Base-by-base conservation (phyloP, 805 yeast genomes). In the Lipomyces yamanashiensis region DNA sequence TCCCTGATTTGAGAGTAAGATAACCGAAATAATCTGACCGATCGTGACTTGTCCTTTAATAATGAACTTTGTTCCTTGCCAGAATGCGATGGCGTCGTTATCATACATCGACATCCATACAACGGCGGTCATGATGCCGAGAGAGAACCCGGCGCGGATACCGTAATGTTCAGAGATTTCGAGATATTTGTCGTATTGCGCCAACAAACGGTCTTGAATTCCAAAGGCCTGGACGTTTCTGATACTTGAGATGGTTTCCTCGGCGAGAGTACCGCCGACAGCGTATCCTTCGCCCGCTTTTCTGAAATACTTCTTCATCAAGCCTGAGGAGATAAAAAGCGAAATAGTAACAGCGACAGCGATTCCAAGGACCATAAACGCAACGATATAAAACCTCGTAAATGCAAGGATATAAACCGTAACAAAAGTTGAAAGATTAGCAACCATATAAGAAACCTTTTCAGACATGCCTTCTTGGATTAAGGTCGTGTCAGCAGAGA, bases 381-480 rank as follows among this genome's bases (percentile, higher is more conserved):
- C 71, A 34, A 78, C 73, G 60, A 71, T 75, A 74, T 79, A 77
- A 53, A 75, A 74, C 54, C 73, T 72, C 34, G 73, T 69, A 59
- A 77, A 76, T 0, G 75, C 74, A 58, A 79, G 75, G 4, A 74
- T 73, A 19, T 79, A 67, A 8, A 80, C 77, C 19, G 80, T 66
- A 33, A 77, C 67, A 65, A 79, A 78, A 1, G 78, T 74, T 13
- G 80, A 73, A 8, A 77, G 40, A 36, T 78, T 79, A 52, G 73
- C 72, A 19, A 75, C 67, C 33, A 77, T 75, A 45, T 72, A 71
- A 15, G 79, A 79, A 3, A 75, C 73, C 61, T 78, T 78, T 66
- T 78, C 80, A 39, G 78, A 74, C 64, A 78, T 77, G 40, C 79
- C 81, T 50, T 77, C 81, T 61, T 79, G 81, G 52, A 78, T 74